Base-by-base conservation (phyloP, 306 rosid species). In the Mucuna pruriens region DNA sequence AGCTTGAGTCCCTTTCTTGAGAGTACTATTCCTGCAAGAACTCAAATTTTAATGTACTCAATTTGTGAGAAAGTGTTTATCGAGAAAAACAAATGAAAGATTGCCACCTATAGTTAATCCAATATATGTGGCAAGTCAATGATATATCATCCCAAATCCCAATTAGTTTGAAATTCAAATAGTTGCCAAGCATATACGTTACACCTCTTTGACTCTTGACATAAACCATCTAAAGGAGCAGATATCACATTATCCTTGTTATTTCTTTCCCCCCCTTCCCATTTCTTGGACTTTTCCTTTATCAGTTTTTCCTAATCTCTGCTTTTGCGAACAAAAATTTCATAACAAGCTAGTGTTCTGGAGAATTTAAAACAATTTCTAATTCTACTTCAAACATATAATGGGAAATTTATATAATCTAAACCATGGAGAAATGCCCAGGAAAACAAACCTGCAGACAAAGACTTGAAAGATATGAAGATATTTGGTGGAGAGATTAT, bases 401-500 rank as follows among this genome's bases (percentile, higher is more conserved):
- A 9, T 19, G 44, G 54, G 6, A 66, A 60, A 80, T 76, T 77
- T 29, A 45, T 29, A 45, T 29, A 42, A 72, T n/a, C 62, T 38
- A 82, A 73, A 45, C 48, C 38, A 54, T 17, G 38, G 67, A 68
- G 22, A 62, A 66, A 55, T 44, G 49, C 9, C 9, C 7, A 58
- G 70, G 84, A 84, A 71, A 73, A 76, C 87, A 57, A 80, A 94
- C 97, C 98, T 90, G 94, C 87, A 82, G 75, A 90, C 80, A n/a
- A 77, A 87, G 79, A 94, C 75, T 79, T 84, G 92, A 81, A 85
- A 92, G 66, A 94, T 82, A 81, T 85, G 97, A 69, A 94, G 98
- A 81, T 90, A 84, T 87, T 90, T 92, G 81, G 90, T 83, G 4
- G 97, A 91, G 73, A 94, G 94, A 85, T 92, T 94, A 80, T 72